A percentile compares a stretch with the other conserved stretches of the same genome.
Evolutionary conservation across 495 filamentous ascomycete genomes (phyloP).

Genomic region (Amniculicola lignicola): DNA sequence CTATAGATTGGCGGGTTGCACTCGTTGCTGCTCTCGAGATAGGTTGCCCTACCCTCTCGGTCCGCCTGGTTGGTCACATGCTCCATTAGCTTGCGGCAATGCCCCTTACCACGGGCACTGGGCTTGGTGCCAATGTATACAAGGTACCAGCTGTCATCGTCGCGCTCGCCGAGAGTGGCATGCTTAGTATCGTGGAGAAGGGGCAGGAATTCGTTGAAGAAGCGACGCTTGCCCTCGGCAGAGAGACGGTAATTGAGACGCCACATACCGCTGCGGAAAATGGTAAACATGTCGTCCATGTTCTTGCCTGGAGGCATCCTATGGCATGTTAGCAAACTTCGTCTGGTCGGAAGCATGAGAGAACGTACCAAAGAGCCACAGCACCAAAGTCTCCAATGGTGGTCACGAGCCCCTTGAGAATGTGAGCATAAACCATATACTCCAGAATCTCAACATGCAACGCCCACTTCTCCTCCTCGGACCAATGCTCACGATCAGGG

Average conservation of each 20-base stretch:
- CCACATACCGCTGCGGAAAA: constrained; percentile 70
- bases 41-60: constrained; percentile 57
- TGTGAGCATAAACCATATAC: constrained; percentile 69
- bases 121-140: constrained; percentile 75
- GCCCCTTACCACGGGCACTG: constrained; percentile 62
- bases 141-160: constrained; percentile 66
- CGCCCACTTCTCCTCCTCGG: constrained; percentile 64
- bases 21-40: constrained; percentile 70
- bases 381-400: constrained; percentile 71
- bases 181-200: constrained; percentile 70
- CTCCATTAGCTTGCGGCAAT: constrained; percentile 64
- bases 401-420: constrained; percentile 65
- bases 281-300: constrained; percentile 68
- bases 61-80: constrained; percentile 65
- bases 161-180: constrained; percentile 59
- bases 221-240: constrained; percentile 64
- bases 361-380: constrained; percentile 72
- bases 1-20: constrained; percentile 66
- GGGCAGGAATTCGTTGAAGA: constrained; percentile 73
- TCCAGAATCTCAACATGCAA: constrained; percentile 71
- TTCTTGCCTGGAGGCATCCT: constrained; percentile 76
- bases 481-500: constrained; percentile 57
- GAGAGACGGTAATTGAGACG: constrained; percentile 67
- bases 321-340: constrained; percentile 10
- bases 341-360: background rate